phyloP scores from a whole-genome alignment of 768 basidiomycete genomes.

The Artomyces pyxidatus region DNA sequence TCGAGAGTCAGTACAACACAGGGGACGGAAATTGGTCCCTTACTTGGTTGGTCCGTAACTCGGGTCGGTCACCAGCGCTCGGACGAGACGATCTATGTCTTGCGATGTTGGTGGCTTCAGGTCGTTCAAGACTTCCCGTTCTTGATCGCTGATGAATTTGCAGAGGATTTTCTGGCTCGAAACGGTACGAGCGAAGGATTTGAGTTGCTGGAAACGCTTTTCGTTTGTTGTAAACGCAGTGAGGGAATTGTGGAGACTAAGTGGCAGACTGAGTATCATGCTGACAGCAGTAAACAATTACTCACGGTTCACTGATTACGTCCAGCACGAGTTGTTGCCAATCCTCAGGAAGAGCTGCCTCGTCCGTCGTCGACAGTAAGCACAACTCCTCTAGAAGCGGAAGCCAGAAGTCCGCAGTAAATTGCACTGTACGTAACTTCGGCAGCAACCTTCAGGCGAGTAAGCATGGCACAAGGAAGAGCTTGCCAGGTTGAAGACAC shows the following conservation, averaged over 20 bases:
- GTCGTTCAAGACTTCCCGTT: too few relatives aligned
- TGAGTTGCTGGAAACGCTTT: too few relatives aligned
- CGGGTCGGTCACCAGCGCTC: neutral
- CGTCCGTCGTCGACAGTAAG: neutral
- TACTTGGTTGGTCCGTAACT: neutral
- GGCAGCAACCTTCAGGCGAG: neutral
- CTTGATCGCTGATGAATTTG: too few relatives aligned
- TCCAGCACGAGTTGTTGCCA: neutral
- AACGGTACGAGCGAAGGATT: too few relatives aligned
- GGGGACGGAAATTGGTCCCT: neutral
- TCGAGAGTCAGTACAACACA: neutral
- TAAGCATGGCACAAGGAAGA: neutral
- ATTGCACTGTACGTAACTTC: neutral
- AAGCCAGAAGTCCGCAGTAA: neutral
- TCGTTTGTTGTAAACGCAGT: neutral
- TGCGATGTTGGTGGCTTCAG: neutral
- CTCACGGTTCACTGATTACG: neutral
- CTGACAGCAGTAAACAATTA: neutral
- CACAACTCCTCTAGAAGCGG: neutral
- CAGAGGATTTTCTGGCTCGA: too few relatives aligned
- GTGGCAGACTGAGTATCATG: neutral
- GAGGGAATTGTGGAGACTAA: neutral
- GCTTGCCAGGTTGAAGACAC: neutral
- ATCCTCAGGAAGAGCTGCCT: neutral
- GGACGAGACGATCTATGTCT: neutral